Evolutionary conservation across 202 grass and related monocot species (phyloP).

Genomic region (Carex sylvatica): DNA sequence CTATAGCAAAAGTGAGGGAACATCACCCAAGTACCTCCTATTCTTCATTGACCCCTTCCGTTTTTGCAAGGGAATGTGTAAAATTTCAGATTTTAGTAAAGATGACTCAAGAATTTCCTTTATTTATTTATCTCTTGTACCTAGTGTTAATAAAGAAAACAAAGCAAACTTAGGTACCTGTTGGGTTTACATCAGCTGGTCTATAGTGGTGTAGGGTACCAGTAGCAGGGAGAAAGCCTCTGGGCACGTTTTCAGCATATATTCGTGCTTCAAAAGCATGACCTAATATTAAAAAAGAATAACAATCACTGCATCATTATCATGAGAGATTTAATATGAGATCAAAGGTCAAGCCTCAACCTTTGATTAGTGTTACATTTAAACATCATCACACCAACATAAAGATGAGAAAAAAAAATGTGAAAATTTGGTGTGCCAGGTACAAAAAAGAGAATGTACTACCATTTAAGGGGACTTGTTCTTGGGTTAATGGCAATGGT

Average conservation of each 20-base stretch:
- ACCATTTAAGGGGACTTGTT: conserved; percentile 80
- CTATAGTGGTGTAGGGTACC: conserved; percentile 84
- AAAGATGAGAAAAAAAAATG: background rate
- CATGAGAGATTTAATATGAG: background rate
- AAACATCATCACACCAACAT: background rate
- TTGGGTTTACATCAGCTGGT: conserved; percentile 48
- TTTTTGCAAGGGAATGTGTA: background rate
- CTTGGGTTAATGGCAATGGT: conserved; percentile 61
- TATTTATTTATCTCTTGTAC: background rate
- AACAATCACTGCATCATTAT: conserved; percentile 16
- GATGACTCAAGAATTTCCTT: background rate
- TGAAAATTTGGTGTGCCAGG: background rate
- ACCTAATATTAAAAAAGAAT: conserved; percentile 37
- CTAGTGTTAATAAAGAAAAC: background rate
- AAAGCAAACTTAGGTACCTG: conserved; percentile 38
- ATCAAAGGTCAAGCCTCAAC: background rate
- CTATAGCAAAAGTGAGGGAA: background rate
- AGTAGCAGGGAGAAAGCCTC: conserved; percentile 93
- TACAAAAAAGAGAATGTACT: conserved; percentile 18
- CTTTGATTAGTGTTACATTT: background rate
- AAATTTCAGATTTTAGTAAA: background rate
- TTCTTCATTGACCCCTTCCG: background rate
- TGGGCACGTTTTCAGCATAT: conserved; percentile 98
- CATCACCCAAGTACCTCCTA: background rate
- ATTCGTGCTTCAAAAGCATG: conserved; percentile 97